Base-by-base conservation (phyloP, 805 yeast species). In the Candida loeiensis region DNA sequence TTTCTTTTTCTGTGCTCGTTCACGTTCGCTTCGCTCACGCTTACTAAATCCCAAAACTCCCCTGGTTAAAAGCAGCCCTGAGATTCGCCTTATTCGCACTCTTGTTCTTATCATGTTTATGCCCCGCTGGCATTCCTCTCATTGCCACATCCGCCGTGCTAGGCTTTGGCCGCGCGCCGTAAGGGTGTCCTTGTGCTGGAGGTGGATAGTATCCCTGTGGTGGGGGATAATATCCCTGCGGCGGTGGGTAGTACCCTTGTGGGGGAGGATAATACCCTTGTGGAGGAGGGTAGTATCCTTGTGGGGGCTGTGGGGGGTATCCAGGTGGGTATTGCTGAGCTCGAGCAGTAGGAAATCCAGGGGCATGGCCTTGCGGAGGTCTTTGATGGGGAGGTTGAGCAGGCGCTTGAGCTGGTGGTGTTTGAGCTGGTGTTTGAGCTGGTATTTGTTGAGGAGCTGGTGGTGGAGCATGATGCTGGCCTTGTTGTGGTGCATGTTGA, bases 31-130 rank as follows among this genome's bases (percentile, higher is more conserved):
- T 26, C 9, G 13, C 9, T 7, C 12, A 7, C 18, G 7, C 18
- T 14, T 13, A 6, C 38, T 61, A 82, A 26, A 84, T 81, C 34
- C 91, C 91, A 62, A 82, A 84, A 40, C 73, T 73, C 21, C 84
- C 85, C 41, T 76, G 78, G 51, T 76, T 74, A 36, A 84, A 70
- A 2, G 86, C 85, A 37, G 78, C 73, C 49, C 88, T 71, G 33
- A 84, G 66, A 39, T 73, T 69, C 30, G 77, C 81, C 50, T 80
- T 78, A 49, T 76, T 76, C 25, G 66, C 59, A 17, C 55, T 63
- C 37, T 63, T 57, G 51, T 67, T 77, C 53, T 71, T 70, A 21
- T 61, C 54, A 36, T 51, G 55, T 39, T 53, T 59, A 16, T 53
- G 61, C 4, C 71, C 64, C 4, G 69, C 48, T 4, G 84, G 85